Evolutionary conservation across 805 yeast genomes (phyloP).

Genomic region (Metschnikowia koreensis): DNA sequence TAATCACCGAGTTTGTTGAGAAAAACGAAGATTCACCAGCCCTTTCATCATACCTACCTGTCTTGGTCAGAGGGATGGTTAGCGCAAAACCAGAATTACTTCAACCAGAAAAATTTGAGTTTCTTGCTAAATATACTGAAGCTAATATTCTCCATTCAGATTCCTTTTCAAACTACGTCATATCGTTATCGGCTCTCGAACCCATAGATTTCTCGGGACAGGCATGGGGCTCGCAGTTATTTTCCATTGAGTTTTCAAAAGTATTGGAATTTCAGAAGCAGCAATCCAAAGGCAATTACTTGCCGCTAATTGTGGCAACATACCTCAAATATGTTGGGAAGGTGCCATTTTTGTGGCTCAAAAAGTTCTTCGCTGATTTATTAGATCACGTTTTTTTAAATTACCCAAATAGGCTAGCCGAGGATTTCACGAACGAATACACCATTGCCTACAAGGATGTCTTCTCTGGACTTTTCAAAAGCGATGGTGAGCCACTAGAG

Average conservation of each 20-base stretch:
- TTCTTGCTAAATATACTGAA: neutral
- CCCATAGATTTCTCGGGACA: conserved; percentile 1
- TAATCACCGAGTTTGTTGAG: neutral
- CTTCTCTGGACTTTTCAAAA: neutral
- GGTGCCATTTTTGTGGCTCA: conserved; percentile 8
- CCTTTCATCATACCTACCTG: neutral
- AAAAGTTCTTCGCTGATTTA: conserved; percentile 2
- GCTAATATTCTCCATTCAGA: neutral
- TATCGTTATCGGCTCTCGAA: neutral
- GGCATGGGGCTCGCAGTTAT: conserved; percentile 2
- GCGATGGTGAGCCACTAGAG: neutral
- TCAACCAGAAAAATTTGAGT: neutral
- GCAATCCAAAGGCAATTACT: neutral
- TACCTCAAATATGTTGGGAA: neutral
- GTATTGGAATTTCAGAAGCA: neutral
- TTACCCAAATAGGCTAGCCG: neutral
- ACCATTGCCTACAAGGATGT: neutral
- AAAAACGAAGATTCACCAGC: neutral
- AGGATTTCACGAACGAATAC: neutral
- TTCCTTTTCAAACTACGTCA: neutral
- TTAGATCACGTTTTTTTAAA: neutral
- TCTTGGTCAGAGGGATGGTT: neutral
- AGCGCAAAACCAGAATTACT: neutral
- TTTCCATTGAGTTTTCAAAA: neutral
- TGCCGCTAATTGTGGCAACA: neutral